A percentile compares a stretch with the other conserved stretches of the same genome.
Evolutionary conservation across 148 eudicot genomes (phyloP).

Genomic region (Beta vulgaris): DNA sequence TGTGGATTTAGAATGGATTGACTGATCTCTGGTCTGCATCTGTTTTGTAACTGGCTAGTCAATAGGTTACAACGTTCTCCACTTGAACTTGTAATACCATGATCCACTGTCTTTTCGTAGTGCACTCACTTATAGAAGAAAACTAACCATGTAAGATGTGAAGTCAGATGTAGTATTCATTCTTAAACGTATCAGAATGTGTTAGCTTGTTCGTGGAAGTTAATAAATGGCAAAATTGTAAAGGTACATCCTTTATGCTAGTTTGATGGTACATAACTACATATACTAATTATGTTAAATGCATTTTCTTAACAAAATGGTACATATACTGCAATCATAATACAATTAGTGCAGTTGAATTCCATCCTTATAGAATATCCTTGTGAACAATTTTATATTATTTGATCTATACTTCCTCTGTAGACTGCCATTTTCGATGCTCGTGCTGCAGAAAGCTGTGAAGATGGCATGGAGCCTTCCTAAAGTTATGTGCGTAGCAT

Average conservation of each 20-base stretch:
- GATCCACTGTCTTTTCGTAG: neutral
- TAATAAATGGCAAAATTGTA: neutral
- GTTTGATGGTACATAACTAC: neutral
- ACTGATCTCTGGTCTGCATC: too few relatives aligned
- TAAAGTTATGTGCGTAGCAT: slow-evolving; percentile 73
- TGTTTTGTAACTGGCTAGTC: neutral
- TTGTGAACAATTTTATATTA: neutral
- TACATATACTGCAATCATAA: neutral
- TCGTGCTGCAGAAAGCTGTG: slow-evolving; percentile 92
- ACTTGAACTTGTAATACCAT: neutral
- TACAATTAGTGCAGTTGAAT: neutral
- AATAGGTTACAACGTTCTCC: neutral
- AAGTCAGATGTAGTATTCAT: neutral
- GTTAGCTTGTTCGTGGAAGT: neutral
- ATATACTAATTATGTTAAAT: too few relatives aligned
- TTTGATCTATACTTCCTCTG: neutral
- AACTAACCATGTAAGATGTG: neutral
- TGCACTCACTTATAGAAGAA: neutral
- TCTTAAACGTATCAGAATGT: neutral
- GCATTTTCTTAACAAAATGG: too few relatives aligned
- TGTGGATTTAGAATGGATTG: too few relatives aligned
- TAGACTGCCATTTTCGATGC: slow-evolving; percentile 92
- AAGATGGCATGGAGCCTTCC: slow-evolving; percentile 91
- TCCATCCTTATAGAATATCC: neutral
- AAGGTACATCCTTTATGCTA: neutral